Conservation (phyloP, 768 basidiomycete species). For the Macrolepiota dolichaula region DNA sequence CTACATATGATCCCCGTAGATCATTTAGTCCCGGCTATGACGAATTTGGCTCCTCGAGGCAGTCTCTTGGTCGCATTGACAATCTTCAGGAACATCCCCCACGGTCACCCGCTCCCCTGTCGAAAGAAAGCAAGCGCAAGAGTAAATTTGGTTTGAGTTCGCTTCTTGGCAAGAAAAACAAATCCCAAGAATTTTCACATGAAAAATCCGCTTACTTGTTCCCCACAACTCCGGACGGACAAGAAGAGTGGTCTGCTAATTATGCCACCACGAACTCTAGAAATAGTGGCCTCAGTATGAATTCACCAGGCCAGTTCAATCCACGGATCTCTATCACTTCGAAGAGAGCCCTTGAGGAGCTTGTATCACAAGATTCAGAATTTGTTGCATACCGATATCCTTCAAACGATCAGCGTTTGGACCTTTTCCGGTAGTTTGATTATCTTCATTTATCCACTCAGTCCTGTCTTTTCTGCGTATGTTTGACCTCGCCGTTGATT, state of each 20-base stretch:
- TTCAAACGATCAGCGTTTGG: conserved; percentile 67
- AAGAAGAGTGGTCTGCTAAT: conserved; percentile 7
- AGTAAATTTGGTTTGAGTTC: conserved; percentile 70
- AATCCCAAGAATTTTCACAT: conserved; percentile 22
- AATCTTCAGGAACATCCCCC: conserved; percentile 27
- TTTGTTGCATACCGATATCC: conserved; percentile 89
- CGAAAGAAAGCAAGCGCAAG: conserved; percentile 52
- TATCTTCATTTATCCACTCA: neutral
- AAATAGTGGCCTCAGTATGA: conserved; percentile 43
- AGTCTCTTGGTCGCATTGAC: conserved; percentile 49
- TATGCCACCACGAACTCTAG: conserved; percentile 50
- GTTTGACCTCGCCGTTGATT: neutral
- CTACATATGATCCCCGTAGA: conserved; percentile 33
- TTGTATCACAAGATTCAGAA: conserved; percentile 82
- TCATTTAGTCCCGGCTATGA: conserved; percentile 49
- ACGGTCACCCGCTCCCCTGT: conserved; percentile 28
- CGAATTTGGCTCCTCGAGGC: conserved; percentile 70
- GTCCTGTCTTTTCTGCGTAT: neutral
- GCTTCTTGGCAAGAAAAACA: conserved; percentile 56
- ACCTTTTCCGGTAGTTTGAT: conserved; percentile 41
- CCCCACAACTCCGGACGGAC: conserved; percentile 6
- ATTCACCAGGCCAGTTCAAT: conserved; percentile 30
- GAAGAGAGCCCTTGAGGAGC: conserved; percentile 69
- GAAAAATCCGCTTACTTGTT: conserved; percentile 10
- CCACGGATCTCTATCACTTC: conserved; percentile 59